Percentiles rank a stretch among this genome's conserved stretches.
Evolutionary conservation across 1,139 yeast genomes (phyloP).

Genomic region (Candida sp.): DNA sequence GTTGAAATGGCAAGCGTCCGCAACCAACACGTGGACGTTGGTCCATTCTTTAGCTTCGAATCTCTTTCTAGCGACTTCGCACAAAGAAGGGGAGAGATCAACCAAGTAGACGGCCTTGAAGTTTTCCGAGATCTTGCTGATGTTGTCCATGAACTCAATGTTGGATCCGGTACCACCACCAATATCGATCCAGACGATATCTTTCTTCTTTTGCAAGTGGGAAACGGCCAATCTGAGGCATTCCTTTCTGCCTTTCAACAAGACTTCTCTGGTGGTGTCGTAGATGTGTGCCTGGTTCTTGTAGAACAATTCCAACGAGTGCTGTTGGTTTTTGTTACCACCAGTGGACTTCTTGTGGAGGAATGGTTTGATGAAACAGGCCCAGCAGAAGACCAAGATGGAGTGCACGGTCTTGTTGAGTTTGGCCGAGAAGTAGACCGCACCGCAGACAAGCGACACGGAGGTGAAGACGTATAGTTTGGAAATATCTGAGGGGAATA

Average conservation of each 20-base stretch:
- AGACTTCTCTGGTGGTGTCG: constrained; percentile 66
- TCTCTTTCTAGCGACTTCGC: constrained; percentile 70
- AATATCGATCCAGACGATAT: constrained; percentile 79
- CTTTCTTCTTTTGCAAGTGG: constrained; percentile 49
- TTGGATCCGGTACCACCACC: constrained; percentile 91
- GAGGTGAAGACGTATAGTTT: constrained; percentile 18
- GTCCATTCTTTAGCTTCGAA: constrained; percentile 55
- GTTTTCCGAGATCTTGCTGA: constrained; percentile 49
- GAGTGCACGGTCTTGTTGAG: constrained; percentile 32
- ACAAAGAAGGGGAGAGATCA: constrained; percentile 77
- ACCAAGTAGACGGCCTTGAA: constrained; percentile 74
- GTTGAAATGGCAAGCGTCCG: constrained; percentile 75
- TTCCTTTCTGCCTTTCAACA: constrained; percentile 73
- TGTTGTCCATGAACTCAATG: constrained; percentile 72
- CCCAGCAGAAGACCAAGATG: constrained; percentile 45
- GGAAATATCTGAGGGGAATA: constrained; percentile 16
- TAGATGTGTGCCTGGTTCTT: constrained; percentile 78
- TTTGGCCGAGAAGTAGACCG: constrained; percentile 20
- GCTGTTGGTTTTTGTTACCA: constrained; percentile 46
- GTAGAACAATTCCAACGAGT: constrained; percentile 72
- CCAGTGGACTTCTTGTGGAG: constrained; percentile 27
- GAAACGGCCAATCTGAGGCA: constrained; percentile 63
- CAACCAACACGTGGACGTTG: constrained; percentile 71
- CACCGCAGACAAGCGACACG: constrained; percentile 19
- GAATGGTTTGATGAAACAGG: constrained; percentile 76